Conservation (phyloP, 2,329 filamentous ascomycete species). For the Hypoxylon sp. region DNA sequence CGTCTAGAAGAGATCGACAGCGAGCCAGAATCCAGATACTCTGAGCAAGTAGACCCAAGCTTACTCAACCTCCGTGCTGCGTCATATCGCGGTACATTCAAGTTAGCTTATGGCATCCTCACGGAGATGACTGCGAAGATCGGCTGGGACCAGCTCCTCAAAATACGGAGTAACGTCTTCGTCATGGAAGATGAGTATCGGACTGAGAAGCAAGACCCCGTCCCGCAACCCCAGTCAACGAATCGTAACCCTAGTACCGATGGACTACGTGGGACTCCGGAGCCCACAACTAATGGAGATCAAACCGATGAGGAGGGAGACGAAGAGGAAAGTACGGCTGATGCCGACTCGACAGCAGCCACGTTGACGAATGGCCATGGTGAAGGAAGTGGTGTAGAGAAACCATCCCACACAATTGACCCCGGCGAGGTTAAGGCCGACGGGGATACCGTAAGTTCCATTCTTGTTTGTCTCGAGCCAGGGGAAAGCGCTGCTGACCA, state of each 20-base stretch:
- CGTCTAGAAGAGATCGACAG: slow-evolving; percentile 97
- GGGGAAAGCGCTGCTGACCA: slow-evolving; percentile 38
- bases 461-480: background rate
- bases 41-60: slow-evolving; percentile 88
- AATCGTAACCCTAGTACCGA: slow-evolving; percentile 84
- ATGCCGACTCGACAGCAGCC: slow-evolving; percentile 52
- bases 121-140: slow-evolving; percentile 97
- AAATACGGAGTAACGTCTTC: slow-evolving; percentile 95
- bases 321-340: slow-evolving; percentile 51
- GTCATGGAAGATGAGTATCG: slow-evolving; percentile 99
- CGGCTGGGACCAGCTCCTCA: slow-evolving; percentile 95
- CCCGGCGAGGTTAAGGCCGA: slow-evolving; percentile 82
- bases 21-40: slow-evolving; percentile 82
- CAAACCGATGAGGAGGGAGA: slow-evolving; percentile 51
- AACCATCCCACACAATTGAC: slow-evolving; percentile 82
- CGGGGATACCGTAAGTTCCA: slow-evolving; percentile 49
- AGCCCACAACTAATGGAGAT: slow-evolving; percentile 65
- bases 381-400: slow-evolving; percentile 69
- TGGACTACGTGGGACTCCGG: slow-evolving; percentile 78
- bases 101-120: slow-evolving; percentile 92
- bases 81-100: slow-evolving; percentile 93
- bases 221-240: slow-evolving; percentile 57
- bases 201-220: slow-evolving; percentile 79
- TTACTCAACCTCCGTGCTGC: slow-evolving; percentile 88
- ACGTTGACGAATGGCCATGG: slow-evolving; percentile 57